Evolutionary conservation across 2,329 filamentous ascomycete species (phyloP), one percentile per base, ranked within the genome.

Genomic region (Beauveria pseudobassiana): DNA sequence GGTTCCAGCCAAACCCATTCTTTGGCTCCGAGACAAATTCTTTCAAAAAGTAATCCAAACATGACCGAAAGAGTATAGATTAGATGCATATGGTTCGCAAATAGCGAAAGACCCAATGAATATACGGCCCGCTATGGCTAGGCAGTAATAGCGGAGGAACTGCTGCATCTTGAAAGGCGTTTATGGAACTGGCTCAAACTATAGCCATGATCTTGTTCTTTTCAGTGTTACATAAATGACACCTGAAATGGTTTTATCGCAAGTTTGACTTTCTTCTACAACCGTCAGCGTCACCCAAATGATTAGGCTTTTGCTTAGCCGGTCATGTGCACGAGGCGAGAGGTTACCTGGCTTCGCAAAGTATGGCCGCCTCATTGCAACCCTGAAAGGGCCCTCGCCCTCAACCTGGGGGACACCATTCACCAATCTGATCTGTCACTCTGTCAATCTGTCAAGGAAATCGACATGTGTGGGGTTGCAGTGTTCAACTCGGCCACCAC

Each of bases 1-100:
- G 69, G 0, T 80, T 77, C 63, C 78, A 82, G 66, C 77, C 78
- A 3, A 80, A 77, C 64, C 79, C 78, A 1, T 74, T 80, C 62
- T 76, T 72, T 63, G 76, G 74, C 9, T 77, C 74, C 2, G 67
- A 72, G 59, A 73, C 73, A 55, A 73, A 74, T 59, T 63, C 76
- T 8, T 75, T 75, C 34, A 71, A 64, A 62, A 74, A 72, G 62
- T 72, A 64, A 68, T 18, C 0, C 22, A 38, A 14, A 38, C 5
- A 5, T 38, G 34, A 16, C 12, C 2, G 34, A 12, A 38, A 16
- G 12, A 16, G 26, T 7, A 38, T 38, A 16, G 34, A 12, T 38
- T 38, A 12, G 5, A 38, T 38, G 34, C 12, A 16, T 34, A 34
- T 38, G 34, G 16, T 38, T 38, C 14, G 12, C 12, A 6, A 38